Conservation (phyloP, 2,329 filamentous ascomycete species). For the Paraconiothyrium sp. region DNA sequence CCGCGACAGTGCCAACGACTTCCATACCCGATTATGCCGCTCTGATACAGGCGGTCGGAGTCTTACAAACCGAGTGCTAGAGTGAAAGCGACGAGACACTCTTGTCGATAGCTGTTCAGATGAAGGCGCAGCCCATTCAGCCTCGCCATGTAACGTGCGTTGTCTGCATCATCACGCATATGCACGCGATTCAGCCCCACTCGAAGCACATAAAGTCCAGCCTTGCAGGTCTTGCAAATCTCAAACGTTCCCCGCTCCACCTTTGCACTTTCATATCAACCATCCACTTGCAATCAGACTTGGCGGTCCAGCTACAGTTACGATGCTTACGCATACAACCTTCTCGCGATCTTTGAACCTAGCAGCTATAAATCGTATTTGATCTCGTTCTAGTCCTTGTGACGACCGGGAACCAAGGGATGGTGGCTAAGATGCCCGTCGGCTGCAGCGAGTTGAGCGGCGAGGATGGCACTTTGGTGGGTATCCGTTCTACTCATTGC, state of each 20-base stretch:
- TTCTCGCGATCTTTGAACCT: no score
- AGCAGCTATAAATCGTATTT: no score
- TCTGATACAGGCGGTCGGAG: background rate
- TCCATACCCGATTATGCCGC: background rate
- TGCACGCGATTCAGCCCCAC: background rate
- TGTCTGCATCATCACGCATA: background rate
- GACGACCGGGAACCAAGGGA: no score
- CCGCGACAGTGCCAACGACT: conserved; percentile 10
- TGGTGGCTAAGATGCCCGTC: background rate
- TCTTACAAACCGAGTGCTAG: no score
- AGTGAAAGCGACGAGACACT: background rate
- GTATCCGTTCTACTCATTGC: no score
- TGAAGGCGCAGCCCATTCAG: background rate
- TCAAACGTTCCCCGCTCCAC: background rate
- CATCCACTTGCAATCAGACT: no score
- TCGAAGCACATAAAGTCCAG: background rate
- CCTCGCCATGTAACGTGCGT: background rate
- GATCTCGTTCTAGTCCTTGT: no score
- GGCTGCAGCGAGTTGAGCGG: background rate
- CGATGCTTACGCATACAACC: no score
- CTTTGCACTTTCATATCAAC: no score
- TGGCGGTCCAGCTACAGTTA: no score
- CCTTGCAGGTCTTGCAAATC: no score
- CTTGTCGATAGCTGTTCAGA: background rate
- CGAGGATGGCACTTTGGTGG: background rate